Base-by-base conservation (phyloP, 2,329 filamentous ascomycete species). In the Graphilbum ipis-grandicollis region DNA sequence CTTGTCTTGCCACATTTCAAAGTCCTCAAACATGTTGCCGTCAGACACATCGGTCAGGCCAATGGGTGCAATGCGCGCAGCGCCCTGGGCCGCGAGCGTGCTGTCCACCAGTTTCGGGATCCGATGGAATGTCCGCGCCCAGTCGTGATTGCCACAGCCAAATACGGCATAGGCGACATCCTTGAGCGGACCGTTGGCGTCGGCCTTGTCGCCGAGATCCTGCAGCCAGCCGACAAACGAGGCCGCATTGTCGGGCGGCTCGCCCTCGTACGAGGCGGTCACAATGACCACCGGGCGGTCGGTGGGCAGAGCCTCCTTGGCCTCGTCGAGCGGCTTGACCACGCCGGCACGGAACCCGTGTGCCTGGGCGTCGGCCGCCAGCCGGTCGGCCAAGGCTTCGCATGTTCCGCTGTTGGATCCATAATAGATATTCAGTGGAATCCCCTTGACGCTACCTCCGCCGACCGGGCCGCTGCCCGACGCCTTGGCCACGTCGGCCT, bases 231-330 rank as follows among this genome's bases (percentile, higher is more conserved):
- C 57, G 19, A 76, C 65, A 46, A 85, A 85, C 34, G 71, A 64
- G 0, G 59, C 63, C 0, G 79, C 80, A 42, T 86, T 84, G 42
- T 82, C 76, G 0, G 79, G 71, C 0, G 80, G 75, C 38, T 80
- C 65, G 1, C 80, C 80, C 47, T 86, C 79, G 45, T 85, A 86
- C 1, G 72, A 48, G 0, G 79, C 68, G 0, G 74, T 75, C 43
- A 86, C 64, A 34, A 85, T 63, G 19, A 82, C 57, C 0, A 79
- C 63, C 0, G 79, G 77, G 7, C 66, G 62, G 19, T 68, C 62
- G 35, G 60, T 70, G 0, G 75, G 68, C 0, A 85, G 50, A 3
- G 66, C 63, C 34, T 71, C 65, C 49, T 83, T 82, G 9, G 74
- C 79, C 3, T 79, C 79, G 47, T 79, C 84, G 25, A 76, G 65